Evolutionary conservation across 306 rosid genomes (phyloP).

Genomic region (Malus fusca): DNA sequence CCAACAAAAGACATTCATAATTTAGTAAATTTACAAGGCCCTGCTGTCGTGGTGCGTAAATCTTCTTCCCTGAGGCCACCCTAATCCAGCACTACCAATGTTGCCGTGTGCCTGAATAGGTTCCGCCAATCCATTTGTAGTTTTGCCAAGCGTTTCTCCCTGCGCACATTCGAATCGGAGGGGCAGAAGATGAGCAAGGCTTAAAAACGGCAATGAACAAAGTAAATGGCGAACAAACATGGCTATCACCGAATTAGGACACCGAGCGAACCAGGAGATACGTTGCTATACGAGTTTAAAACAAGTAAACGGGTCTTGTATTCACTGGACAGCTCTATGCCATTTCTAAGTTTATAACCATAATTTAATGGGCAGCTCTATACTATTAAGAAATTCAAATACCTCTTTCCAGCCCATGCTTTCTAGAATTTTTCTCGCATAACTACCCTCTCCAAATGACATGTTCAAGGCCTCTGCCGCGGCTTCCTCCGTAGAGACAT

Average conservation of each 20-base stretch:
- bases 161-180: slow-evolving; percentile 4
- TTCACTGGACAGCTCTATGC: background rate
- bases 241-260: background rate
- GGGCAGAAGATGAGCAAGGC: background rate
- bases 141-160: slow-evolving; percentile 85
- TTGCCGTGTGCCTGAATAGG: slow-evolving; percentile 68
- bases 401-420: slow-evolving; percentile 97
- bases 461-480: slow-evolving; percentile 63
- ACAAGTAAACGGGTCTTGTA: too few relatives aligned
- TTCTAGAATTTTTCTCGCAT: slow-evolving; percentile 57
- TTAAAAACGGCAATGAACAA: background rate
- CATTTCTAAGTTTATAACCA: too few relatives aligned
- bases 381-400: slow-evolving; percentile 1
- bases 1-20: too few relatives aligned
- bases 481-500: slow-evolving; percentile 38
- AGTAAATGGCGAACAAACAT: too few relatives aligned
- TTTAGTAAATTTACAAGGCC: too few relatives aligned
- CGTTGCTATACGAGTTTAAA: too few relatives aligned
- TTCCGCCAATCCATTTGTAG: slow-evolving; percentile 58
- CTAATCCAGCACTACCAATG: slow-evolving; percentile 70
- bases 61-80: slow-evolving; percentile 47
- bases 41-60: background rate
- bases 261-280: background rate
- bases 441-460: slow-evolving; percentile 80
- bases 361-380: background rate